Conservation (phyloP, 2,329 filamentous ascomycete species). For the Dactylonectria macrodidyma region DNA sequence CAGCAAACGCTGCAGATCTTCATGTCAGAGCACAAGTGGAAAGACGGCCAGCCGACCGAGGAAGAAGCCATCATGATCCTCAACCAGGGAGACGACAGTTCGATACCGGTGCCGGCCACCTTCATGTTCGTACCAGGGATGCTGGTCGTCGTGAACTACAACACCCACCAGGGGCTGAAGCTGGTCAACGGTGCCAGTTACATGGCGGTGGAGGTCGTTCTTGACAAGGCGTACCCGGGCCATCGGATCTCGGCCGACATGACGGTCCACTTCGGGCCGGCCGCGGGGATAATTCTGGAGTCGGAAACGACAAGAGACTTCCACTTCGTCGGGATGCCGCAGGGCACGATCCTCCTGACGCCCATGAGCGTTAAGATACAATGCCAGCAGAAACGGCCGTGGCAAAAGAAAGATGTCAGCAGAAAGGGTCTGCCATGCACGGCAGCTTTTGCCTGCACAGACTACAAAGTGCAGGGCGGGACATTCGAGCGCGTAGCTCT, state of each 20-base stretch:
- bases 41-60: too few relatives aligned
- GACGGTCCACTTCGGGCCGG: background rate
- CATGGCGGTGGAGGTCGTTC: background rate
- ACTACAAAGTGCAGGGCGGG: constrained; percentile 1
- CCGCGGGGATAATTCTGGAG: background rate
- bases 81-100: too few relatives aligned
- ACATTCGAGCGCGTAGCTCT: background rate
- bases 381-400: constrained; percentile 4
- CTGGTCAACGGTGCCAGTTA: constrained; percentile 1
- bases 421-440: background rate
- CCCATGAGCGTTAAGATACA: constrained; percentile 3
- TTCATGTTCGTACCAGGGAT: background rate
- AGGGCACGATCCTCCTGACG: background rate
- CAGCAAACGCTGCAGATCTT: too few relatives aligned
- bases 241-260: background rate
- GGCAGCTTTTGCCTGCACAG: background rate
- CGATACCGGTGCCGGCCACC: background rate
- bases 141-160: background rate
- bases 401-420: constrained; percentile 1
- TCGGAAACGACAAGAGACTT: background rate
- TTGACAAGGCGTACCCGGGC: background rate
- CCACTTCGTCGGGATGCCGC: constrained; percentile 4
- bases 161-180: constrained; percentile 2
- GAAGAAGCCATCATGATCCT: too few relatives aligned
- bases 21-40: too few relatives aligned